Conservation (phyloP, 148 eudicot species). For the Nepenthes mirabilis region DNA sequence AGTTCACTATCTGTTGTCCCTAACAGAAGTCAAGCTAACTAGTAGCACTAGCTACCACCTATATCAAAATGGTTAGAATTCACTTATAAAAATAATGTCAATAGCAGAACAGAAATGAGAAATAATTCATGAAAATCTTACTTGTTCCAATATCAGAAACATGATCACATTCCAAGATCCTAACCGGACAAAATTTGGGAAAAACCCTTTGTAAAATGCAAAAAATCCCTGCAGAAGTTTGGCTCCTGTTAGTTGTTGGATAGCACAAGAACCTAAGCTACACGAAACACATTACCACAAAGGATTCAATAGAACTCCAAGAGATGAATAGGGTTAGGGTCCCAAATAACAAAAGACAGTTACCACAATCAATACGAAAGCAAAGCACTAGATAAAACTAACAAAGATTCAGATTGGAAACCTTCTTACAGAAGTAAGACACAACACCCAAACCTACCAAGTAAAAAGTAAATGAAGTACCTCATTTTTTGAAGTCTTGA, state of each 20-base stretch:
- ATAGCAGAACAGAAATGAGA: background rate
- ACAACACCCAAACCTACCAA: too few species aligned
- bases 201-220: slow-evolving; percentile 86
- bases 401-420: too few species aligned
- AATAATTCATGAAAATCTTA: slow-evolving; percentile 18
- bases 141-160: slow-evolving; percentile 84
- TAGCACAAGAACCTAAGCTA: background rate
- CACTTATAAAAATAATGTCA: background rate
- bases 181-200: slow-evolving; percentile 69
- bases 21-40: background rate
- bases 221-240: slow-evolving; percentile 54
- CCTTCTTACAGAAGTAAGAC: too few species aligned
- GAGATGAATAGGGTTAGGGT: too few species aligned
- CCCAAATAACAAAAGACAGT: too few species aligned
- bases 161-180: slow-evolving; percentile 81
- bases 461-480: slow-evolving; percentile 13
- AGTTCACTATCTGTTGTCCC: background rate
- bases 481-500: slow-evolving; percentile 65
- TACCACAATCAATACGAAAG: too few species aligned
- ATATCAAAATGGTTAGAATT: too few species aligned
- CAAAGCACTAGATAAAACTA: too few species aligned
- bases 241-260: background rate
- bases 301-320: background rate
- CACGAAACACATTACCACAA: background rate
- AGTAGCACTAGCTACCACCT: too few species aligned